Conservation (phyloP, 352 stramenopile genomes). For the Pilasporangium apinafurcum region DNA sequence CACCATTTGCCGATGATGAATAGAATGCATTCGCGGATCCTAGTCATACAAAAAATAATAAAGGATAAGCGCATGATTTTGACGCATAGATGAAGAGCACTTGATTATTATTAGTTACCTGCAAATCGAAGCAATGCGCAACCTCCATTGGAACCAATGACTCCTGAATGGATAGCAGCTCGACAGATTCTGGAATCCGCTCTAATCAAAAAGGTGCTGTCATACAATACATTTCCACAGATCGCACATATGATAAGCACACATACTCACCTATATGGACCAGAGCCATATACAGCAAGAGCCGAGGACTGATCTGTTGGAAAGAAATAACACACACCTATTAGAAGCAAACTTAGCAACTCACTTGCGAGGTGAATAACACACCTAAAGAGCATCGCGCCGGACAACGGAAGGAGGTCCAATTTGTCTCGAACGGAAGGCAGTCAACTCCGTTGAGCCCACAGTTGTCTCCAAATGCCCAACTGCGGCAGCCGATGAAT, state of each 20-base stretch:
- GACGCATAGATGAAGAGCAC: no score
- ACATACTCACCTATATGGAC: conserved; percentile 52
- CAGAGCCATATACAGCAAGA: conserved; percentile 61
- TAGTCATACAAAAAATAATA: conserved; percentile 3
- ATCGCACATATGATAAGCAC: no score
- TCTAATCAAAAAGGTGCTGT: no score
- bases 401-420: conserved; percentile 62
- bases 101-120: conserved; percentile 17
- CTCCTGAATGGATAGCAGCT: conserved; percentile 72
- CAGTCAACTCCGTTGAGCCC: conserved; percentile 60
- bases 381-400: conserved; percentile 57
- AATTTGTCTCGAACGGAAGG: conserved; percentile 49
- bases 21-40: conserved; percentile 39
- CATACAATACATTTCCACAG: no score
- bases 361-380: background rate
- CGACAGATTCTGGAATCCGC: conserved; percentile 76
- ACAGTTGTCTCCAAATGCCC: conserved; percentile 54
- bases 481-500: conserved; percentile 62
- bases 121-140: conserved; percentile 57
- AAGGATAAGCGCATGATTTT: background rate
- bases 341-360: no score
- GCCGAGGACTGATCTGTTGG: conserved; percentile 67
- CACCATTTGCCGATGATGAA: conserved; percentile 37
- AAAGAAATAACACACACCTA: no score
- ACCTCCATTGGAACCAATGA: conserved; percentile 57